A percentile compares a stretch with the other conserved stretches of the same genome.
Evolutionary conservation across 257 asterid species (phyloP).

Genomic region (Haberlea rhodopensis): DNA sequence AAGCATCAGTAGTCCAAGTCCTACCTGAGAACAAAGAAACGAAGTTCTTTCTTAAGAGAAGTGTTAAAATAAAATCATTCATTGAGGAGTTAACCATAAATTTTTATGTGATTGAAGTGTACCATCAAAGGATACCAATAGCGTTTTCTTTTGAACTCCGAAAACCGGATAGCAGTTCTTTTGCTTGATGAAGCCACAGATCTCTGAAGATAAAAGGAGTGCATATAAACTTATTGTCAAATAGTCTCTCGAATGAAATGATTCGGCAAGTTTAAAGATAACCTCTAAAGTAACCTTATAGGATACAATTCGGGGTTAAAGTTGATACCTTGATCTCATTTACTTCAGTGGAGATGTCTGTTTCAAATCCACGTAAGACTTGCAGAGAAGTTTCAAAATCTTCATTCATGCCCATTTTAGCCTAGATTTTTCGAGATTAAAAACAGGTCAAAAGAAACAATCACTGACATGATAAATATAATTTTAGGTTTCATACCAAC

Average conservation of each 20-base stretch:
- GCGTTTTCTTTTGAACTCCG: constrained; percentile 75
- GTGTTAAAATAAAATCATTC: constrained; percentile 1
- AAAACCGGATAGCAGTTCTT: constrained; percentile 60
- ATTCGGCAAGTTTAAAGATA: constrained; percentile 11
- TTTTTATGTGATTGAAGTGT: constrained; percentile 23
- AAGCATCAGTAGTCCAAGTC: constrained; percentile 77
- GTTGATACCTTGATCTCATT: constrained; percentile 74
- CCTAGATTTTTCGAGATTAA: constrained; percentile 39
- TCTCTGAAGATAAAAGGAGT: constrained; percentile 41
- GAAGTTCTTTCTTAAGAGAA: neutral
- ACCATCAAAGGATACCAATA: constrained; percentile 84
- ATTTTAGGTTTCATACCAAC: constrained; percentile 61
- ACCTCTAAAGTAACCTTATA: constrained; percentile 6
- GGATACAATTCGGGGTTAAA: constrained; percentile 1
- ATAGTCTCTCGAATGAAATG: constrained; percentile 14
- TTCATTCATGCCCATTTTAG: constrained; percentile 71
- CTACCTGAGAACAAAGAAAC: constrained; percentile 46
- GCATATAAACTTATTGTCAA: constrained; percentile 1
- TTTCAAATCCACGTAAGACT: constrained; percentile 82
- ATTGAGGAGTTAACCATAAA: neutral
- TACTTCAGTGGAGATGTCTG: constrained; percentile 69
- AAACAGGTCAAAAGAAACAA: constrained; percentile 21
- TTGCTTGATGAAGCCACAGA: constrained; percentile 75
- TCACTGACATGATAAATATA: constrained; percentile 6
- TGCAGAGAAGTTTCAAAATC: constrained; percentile 82